Evolutionary conservation across 1,284 basidiomycete species (phyloP).

Genomic region (Cryptococcus maquisensis): DNA sequence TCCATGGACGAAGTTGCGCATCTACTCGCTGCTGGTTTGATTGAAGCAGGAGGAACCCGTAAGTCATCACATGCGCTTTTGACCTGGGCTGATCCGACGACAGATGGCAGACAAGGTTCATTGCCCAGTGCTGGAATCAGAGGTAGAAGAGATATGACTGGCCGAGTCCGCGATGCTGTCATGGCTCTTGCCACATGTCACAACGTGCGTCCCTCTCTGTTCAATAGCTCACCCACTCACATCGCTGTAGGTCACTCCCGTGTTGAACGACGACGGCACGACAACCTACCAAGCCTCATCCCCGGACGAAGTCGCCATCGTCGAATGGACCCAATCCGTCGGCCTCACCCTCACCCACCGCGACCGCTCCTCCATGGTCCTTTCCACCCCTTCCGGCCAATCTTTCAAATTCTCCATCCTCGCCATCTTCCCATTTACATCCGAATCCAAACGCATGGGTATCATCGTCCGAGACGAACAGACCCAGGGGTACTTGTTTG

Average conservation of each 20-base stretch:
- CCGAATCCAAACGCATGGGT: constrained; percentile 98
- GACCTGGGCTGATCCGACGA: not conserved
- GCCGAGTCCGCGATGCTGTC: constrained; percentile 89
- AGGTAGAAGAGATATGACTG: constrained; percentile 90
- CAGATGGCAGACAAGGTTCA: constrained; percentile 2
- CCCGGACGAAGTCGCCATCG: constrained; percentile 98
- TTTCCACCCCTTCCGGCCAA: constrained; percentile 64
- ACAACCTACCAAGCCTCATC: constrained; percentile 97
- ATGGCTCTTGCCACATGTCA: constrained; percentile 92
- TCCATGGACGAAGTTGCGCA: constrained; percentile 97
- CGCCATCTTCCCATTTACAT: constrained; percentile 95
- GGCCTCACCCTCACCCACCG: constrained; percentile 82
- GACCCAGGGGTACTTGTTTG: constrained; percentile 75
- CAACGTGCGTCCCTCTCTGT: constrained; percentile 60
- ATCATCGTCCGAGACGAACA: constrained; percentile 81
- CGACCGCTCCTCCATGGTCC: constrained; percentile 78
- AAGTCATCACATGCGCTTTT: constrained; percentile 6
- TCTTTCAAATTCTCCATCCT: constrained; percentile 76
- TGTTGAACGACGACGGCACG: constrained; percentile 85
- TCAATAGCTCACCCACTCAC: not conserved
- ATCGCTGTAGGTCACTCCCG: constrained; percentile 75
- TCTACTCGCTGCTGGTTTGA: constrained; percentile 77
- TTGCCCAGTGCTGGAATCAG: constrained; percentile 41
- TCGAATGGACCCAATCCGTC: constrained; percentile 95
- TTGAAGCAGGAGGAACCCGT: constrained; percentile 47